A percentile compares a stretch with the other conserved stretches of the same genome.
phyloP scores from a whole-genome alignment of 2,329 filamentous ascomycete genomes.

The Botrytis sinoallii region DNA sequence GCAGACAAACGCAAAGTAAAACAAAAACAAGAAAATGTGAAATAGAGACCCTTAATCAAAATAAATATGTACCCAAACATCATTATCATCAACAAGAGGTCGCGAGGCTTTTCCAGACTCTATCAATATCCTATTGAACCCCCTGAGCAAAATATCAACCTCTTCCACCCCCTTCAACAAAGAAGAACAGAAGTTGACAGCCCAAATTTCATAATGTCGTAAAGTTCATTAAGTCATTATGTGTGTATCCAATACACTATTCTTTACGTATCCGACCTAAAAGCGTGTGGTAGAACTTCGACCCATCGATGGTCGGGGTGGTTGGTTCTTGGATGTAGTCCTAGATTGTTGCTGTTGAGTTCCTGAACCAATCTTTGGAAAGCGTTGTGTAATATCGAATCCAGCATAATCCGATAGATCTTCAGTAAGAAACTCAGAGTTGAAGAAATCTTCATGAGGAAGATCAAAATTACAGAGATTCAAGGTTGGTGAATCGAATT shows the following conservation, averaged over 20 bases:
- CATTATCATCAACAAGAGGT: slow-evolving; percentile 19
- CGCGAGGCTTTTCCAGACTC: slow-evolving; percentile 12
- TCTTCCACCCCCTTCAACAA: background rate
- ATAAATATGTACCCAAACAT: slow-evolving; percentile 17
- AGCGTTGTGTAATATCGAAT: slow-evolving; percentile 72
- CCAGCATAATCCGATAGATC: slow-evolving; percentile 56
- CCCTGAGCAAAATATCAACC: slow-evolving; percentile 10
- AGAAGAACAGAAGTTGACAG: slow-evolving; percentile 14
- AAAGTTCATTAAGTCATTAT: slow-evolving; percentile 23
- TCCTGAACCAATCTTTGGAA: slow-evolving; percentile 69
- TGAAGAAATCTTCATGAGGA: slow-evolving; percentile 51
- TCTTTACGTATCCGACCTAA: slow-evolving; percentile 25
- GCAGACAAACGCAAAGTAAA: slow-evolving; percentile 9
- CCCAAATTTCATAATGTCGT: slow-evolving; percentile 26
- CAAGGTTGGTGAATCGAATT: slow-evolving; percentile 29
- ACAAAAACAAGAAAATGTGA: background rate
- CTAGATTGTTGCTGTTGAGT: slow-evolving; percentile 25
- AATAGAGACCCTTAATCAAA: slow-evolving; percentile 7
- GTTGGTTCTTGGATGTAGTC: slow-evolving; percentile 28
- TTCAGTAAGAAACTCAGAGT: slow-evolving; percentile 55
- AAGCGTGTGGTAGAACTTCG: slow-evolving; percentile 38
- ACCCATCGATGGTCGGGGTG: slow-evolving; percentile 30
- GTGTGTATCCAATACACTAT: slow-evolving; percentile 22
- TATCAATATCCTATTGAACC: slow-evolving; percentile 4
- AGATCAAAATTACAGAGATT: slow-evolving; percentile 30